Evolutionary conservation across 1,284 basidiomycete genomes (phyloP).

Genomic region (Retiboletus flavoniger): DNA sequence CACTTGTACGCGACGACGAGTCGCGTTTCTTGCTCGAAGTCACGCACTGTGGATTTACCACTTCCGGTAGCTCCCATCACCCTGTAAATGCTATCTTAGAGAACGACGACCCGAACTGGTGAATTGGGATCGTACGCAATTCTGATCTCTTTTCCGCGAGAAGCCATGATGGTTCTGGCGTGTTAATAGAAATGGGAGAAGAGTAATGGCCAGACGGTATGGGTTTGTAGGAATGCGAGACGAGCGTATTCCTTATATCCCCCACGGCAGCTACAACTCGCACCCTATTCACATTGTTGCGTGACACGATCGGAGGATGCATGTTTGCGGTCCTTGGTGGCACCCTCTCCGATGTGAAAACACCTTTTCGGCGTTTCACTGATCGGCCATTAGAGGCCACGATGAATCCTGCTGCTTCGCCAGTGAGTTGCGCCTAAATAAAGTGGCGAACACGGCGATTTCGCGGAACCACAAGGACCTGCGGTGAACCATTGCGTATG

Average conservation of each 20-base stretch:
- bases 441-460: conserved; percentile 21
- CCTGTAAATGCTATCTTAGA: conserved; percentile 27
- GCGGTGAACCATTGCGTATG: conserved; percentile 5
- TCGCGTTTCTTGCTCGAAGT: background rate
- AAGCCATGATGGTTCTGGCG: conserved; percentile 23
- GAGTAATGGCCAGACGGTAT: background rate
- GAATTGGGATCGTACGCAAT: conserved; percentile 29
- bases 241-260: conserved; percentile 20
- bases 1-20: no score
- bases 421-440: conserved; percentile 7
- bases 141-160: conserved; percentile 31
- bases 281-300: conserved; percentile 16
- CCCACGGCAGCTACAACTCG: conserved; percentile 7
- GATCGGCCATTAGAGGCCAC: conserved; percentile 32
- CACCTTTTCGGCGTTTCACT: conserved; percentile 23
- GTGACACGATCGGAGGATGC: conserved; percentile 11
- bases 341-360: conserved; percentile 5
- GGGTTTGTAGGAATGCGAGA: background rate
- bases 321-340: conserved; percentile 16
- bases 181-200: background rate
- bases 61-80: conserved; percentile 48
- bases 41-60: conserved; percentile 43
- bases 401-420: conserved; percentile 27
- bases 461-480: conserved; percentile 7
- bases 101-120: background rate